Percentiles rank a stretch among this genome's conserved stretches.
Evolutionary conservation across 176 grass and related monocot genomes (phyloP).

Genomic region (Cocos nucifera): DNA sequence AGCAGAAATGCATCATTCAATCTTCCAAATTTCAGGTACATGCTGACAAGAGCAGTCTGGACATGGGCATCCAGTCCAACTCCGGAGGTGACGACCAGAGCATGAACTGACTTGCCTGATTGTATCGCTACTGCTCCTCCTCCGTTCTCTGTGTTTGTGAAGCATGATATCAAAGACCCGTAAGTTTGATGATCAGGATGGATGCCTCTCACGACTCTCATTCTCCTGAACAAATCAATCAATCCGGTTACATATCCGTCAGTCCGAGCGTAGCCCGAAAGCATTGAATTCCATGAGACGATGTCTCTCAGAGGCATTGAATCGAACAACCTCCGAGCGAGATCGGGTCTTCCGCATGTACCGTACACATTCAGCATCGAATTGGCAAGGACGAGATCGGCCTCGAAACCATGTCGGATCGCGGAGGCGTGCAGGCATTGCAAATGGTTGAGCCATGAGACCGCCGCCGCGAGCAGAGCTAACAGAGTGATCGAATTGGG

Average conservation of each 20-base stretch:
- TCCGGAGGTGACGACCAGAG: not conserved
- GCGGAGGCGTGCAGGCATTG: constrained; percentile 16
- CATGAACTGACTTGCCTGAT: not conserved
- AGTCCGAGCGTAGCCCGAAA: constrained; percentile 4
- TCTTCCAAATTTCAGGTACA: constrained; percentile 14
- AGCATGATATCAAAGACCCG: constrained; percentile 9
- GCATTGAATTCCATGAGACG: constrained; percentile 21
- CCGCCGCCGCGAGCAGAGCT: not conserved
- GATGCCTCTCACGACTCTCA: constrained; percentile 14
- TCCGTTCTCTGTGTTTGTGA: not conserved
- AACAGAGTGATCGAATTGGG: constrained; percentile 24
- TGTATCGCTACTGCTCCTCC: not conserved
- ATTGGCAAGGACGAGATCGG: constrained; percentile 15
- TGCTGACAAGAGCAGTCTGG: constrained; percentile 10
- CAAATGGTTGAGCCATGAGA: not conserved
- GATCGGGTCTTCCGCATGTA: not conserved
- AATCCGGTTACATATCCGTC: not conserved
- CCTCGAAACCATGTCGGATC: not conserved
- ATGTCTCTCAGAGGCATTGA: constrained; percentile 11
- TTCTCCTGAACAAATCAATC: constrained; percentile 3
- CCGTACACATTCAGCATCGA: constrained; percentile 9
- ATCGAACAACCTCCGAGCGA: constrained; percentile 18
- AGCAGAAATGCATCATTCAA: not conserved
- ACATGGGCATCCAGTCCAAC: not conserved
- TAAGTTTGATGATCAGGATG: constrained; percentile 9